Evolutionary conservation across 202 grass and related monocot genomes (phyloP), one percentile per base, ranked within the genome.

Genomic region (Miscanthus sacchariflorus): DNA sequence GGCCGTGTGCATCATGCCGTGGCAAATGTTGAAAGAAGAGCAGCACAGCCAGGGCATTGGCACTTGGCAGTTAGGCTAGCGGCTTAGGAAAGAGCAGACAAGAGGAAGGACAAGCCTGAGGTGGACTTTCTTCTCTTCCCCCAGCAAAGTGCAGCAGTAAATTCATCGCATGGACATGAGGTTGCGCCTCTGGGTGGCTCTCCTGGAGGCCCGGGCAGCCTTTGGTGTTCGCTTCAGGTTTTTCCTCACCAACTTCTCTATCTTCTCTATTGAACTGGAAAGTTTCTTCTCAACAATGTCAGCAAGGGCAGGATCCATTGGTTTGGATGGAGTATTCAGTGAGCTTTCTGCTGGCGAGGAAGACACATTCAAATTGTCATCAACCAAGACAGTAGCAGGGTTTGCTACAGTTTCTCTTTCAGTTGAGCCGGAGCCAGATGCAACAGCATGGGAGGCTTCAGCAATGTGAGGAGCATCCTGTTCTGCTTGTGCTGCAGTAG

Each of bases 81-180:
- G 36, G 54, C 78, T 85, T 88, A 73, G 88, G 81, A 78, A 93
- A 79, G 54, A 88, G 85, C 66, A 79, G 13, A 56, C 48, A 81
- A 67, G 38, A 54, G 6, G 71, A 54, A 71, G 38, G 61, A 63
- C 33, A 69, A 85, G 85, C 68, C 83, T 68, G 72, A 91, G 90
- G 81, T 82, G 83, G 83, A 86, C 80, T 87, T 89, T 72, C 52
- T 56, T 45, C 58, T 43, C 17, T 54, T 9, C 30, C 42, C 13
- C 28, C 56, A 76, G 84, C 12, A 33, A 88, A 86, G 44, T 42
- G 40, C 76, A 91, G 44, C 68, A 71, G 76, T 72, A 76, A 77
- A 75, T 65, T 92, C 85, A 97, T 88, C 95, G 92, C 95, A 97
- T 90, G 27, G 95, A 95, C 92, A 95, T 93, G 58, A 97, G 90